phyloP scores from a whole-genome alignment of 2,329 filamentous ascomycete species.

The Paraphoma sp. region DNA sequence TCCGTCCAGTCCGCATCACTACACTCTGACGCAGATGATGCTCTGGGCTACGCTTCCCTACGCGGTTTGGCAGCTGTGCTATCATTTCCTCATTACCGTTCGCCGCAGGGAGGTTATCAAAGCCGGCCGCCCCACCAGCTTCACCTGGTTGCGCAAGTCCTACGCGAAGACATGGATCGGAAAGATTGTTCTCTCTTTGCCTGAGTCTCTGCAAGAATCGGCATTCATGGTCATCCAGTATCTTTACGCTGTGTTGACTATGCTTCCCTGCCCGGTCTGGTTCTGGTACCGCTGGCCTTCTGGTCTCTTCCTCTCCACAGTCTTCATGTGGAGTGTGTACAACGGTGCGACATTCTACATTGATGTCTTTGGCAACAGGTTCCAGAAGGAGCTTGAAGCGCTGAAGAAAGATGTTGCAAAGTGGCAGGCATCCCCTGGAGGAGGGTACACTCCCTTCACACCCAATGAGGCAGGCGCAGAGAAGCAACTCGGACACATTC shows the following conservation, averaged over 20 bases:
- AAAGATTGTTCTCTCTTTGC: constrained; percentile 80
- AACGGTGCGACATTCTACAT: constrained; percentile 99
- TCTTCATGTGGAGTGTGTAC: constrained; percentile 96
- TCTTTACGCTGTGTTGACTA: constrained; percentile 85
- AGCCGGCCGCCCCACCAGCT: constrained; percentile 92
- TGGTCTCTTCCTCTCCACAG: constrained; percentile 73
- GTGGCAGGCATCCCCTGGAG: constrained; percentile 67
- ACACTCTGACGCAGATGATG: constrained; percentile 84
- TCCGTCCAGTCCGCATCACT: constrained; percentile 78
- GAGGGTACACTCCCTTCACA: constrained; percentile 29
- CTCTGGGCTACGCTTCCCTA: constrained; percentile 94
- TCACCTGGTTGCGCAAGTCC: constrained; percentile 93
- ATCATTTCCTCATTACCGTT: constrained; percentile 95
- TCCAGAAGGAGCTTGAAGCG: constrained; percentile 93
- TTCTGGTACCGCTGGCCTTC: constrained; percentile 88
- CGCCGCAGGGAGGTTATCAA: constrained; percentile 95
- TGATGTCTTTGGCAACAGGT: constrained; percentile 94
- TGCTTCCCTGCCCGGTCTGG: constrained; percentile 94
- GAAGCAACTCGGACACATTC: constrained; percentile 37
- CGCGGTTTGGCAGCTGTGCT: constrained; percentile 86
- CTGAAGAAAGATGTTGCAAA: constrained; percentile 88
- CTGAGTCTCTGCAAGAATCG: constrained; percentile 77
- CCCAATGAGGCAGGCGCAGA: constrained; percentile 25
- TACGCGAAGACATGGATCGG: constrained; percentile 92
- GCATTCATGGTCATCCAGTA: constrained; percentile 98